Base-by-base conservation (phyloP, 495 filamentous ascomycete genomes). In the Letharia columbiana region DNA sequence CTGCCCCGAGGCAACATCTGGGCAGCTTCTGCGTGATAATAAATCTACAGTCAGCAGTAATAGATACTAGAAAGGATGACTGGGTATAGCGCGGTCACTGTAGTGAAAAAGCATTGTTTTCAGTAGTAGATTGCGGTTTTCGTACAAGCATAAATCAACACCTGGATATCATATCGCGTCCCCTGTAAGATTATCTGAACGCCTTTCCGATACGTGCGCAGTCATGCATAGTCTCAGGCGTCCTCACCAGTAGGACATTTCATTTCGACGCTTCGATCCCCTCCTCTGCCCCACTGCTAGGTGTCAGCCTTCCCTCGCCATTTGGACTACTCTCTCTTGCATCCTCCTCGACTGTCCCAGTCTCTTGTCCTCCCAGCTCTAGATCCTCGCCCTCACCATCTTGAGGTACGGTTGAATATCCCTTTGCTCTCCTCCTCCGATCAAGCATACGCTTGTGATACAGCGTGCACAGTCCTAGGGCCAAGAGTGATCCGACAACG, bases 361-460 rank as follows among this genome's bases (percentile, higher is more conserved):
- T 84, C 15, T 86, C 75, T 69, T 86, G 84, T 4, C 81, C 77
- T 9, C 82, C 81, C 37, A 84, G 72, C 72, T 86, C 84, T 44
- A 86, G 71, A 72, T 85, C 83, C n/a, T 80, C 78, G 9, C 65
- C 72, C 57, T 65, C 69, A 60, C 66, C 82, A 40, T 78, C 77
- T 42, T 79, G 81, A 8, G 84, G 80, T 44, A 90, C 85, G 20
- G 85, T 76, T 28, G 81, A 79, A 69, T 95, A 92, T 47, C 83
- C 82, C 68, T 87, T 89, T 54, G 85, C 85, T 72, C 86, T 78
- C 59, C 95, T 84, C 71, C 91, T 91, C 61, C 94, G 81, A 73
- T 97, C 92, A 60, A 98, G 79, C 95, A 98, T 98, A 50, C 94
- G 85, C 66, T 88, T 89, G 76, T 98, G 94, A 68, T 98, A 98